Base-by-base conservation (phyloP, 164 flowering plant species). In the Kalanchoe fedtschenkoi region DNA sequence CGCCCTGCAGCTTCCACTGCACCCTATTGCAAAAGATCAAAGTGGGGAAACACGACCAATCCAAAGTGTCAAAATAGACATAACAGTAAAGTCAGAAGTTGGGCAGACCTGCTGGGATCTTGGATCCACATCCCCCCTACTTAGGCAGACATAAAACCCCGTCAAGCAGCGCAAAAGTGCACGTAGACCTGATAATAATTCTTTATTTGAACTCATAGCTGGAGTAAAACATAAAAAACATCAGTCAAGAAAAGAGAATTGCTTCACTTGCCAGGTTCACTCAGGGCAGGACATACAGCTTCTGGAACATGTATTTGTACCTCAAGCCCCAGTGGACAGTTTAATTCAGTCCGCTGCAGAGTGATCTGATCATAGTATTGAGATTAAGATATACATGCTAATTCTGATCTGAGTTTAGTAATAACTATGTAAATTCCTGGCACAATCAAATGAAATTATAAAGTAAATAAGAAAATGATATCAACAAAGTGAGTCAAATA, bases 81-180 rank as follows among this genome's bases (percentile, higher is more conserved):
- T 16, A n/a, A 21, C 14, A 26, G 58, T 6, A 41, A 19, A 4
- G 42, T 62, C 46, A 28, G 26, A 35, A 56, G 66, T 37, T 59
- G 11, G 29, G 68, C 65, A 26, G 3, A 90, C 97, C 89, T 86
- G 80, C 64, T 80, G 88, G 66, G 84, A 75, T 63, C 72, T 86
- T 66, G 80, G 81, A 73, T 87, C 86, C 56, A 93, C 86, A 73
- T 90, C 92, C 67, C 91, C 98, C 74, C 99, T 80, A 76, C 87
- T 90, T 54, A 93, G 72, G 69, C 99, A 93, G 42, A 87, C 90
- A 81, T 81, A 90, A 4, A 90, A 75, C 66, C 97, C 99, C 9
- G 99, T 88, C 75, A 93, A 75, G 80, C 88, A 93, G 60, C 97
- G 97, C 28, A 93, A 84, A 76, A 93, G 83, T 65, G 99, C 99